A percentile compares a stretch with the other conserved stretches of the same genome.
Conservation (phyloP, 176 grass and related monocot species). For the Aegilops sharonensis region DNA sequence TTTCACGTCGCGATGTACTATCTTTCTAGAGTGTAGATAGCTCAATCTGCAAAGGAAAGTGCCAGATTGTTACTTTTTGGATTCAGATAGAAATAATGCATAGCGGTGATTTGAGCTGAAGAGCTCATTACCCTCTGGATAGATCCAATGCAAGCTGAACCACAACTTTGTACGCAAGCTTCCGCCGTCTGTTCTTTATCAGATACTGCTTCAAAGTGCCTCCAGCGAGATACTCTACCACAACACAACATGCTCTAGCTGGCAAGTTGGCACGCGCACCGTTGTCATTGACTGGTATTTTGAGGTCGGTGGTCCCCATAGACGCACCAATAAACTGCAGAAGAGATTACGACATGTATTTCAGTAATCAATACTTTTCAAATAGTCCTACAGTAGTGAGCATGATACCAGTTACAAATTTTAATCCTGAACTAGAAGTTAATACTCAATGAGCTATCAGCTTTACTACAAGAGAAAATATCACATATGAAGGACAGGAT, state of each 20-base stretch:
- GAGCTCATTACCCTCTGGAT: constrained; percentile 73
- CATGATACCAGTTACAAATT: not conserved
- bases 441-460: constrained; percentile 10
- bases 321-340: constrained; percentile 92
- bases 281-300: constrained; percentile 59
- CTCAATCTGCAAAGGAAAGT: constrained; percentile 45
- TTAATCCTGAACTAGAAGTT: not conserved
- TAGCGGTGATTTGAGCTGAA: not conserved
- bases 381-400: not conserved
- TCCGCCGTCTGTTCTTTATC: constrained; percentile 64
- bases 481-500: not conserved
- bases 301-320: constrained; percentile 82
- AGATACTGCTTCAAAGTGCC: constrained; percentile 88
- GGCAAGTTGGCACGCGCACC: constrained; percentile 52
- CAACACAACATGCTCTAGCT: constrained; percentile 79
- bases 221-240: constrained; percentile 88
- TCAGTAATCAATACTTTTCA: not conserved
- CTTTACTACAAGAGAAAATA: constrained; percentile 17
- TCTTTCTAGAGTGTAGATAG: constrained; percentile 72
- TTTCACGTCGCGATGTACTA: constrained; percentile 76
- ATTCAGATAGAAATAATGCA: not conserved
- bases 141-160: constrained; percentile 90
- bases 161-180: constrained; percentile 80
- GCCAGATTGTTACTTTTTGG: not conserved
- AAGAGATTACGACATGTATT: constrained; percentile 5